A percentile compares a stretch with the other conserved stretches of the same genome.
These are phyloP conservation scores for Chenopodium album DNA, from an alignment of 148 eudicot genomes.

Conservation along the genomic window DNA sequence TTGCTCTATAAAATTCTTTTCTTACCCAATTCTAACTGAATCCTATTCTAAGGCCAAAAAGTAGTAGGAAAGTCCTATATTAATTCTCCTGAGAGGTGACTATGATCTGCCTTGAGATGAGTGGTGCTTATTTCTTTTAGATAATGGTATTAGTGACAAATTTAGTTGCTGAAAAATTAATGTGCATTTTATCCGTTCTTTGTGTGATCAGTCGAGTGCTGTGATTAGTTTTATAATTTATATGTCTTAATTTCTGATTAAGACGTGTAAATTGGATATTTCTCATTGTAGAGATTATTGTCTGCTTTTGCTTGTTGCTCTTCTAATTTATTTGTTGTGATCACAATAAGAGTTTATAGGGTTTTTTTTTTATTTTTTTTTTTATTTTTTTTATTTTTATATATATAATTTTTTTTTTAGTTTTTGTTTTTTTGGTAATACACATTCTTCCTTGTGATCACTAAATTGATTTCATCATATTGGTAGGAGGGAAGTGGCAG, in stretches of 20 bases:
- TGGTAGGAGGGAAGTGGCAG: constrained; percentile 40
- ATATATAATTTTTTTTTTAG: not conserved
- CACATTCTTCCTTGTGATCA: not conserved
- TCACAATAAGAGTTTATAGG: not conserved
- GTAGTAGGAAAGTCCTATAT: not conserved
- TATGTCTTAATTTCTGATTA: not conserved
- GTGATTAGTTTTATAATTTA: not conserved
- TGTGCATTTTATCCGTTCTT: not conserved
- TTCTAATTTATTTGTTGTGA: not conserved
- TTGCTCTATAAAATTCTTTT: not conserved
- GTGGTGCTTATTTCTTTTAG: not conserved
- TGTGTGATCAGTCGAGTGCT: not conserved
- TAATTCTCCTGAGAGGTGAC: not conserved
- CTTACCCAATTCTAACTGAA: not conserved
- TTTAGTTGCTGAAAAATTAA: not conserved
- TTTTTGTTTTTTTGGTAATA: not conserved
- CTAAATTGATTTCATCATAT: constrained; percentile 3
- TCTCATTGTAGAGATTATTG: not conserved
- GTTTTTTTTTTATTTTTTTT: too few relatives aligned
- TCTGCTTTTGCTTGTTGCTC: not conserved
- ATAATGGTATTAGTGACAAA: not conserved
- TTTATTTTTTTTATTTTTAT: too few relatives aligned
- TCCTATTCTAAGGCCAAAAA: not conserved
- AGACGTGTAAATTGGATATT: not conserved
- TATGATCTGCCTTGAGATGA: not conserved